Percentiles rank a stretch among this genome's conserved stretches.
Evolutionary conservation across 768 basidiomycete species (phyloP).

Genomic region (Trametes villosa): DNA sequence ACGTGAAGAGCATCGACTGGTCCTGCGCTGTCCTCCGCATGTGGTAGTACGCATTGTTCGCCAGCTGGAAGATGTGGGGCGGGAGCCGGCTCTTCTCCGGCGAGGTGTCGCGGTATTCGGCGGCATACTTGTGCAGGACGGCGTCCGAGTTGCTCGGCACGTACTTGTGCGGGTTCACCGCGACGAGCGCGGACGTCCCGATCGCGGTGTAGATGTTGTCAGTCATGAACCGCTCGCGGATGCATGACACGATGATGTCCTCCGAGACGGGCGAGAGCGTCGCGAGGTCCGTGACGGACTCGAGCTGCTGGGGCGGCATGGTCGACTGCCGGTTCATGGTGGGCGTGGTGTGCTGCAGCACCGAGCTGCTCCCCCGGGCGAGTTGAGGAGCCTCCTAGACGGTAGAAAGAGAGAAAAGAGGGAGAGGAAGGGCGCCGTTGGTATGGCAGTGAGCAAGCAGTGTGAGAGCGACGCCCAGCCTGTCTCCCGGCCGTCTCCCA

Average conservation of each 20-base stretch:
- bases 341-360: constrained; percentile 20
- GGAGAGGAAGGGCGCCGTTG: constrained; percentile 22
- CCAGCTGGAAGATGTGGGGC: constrained; percentile 92
- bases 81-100: constrained; percentile 62
- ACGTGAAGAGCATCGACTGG: constrained; percentile 88
- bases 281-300: constrained; percentile 72
- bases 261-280: constrained; percentile 71
- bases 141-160: constrained; percentile 84
- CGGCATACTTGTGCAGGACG: constrained; percentile 81
- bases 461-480: constrained; percentile 16
- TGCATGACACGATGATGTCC: constrained; percentile 82
- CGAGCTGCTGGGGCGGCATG: constrained; percentile 73
- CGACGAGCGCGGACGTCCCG: constrained; percentile 75
- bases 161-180: constrained; percentile 94
- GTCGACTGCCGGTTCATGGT: constrained; percentile 51
- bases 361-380: constrained; percentile 16
- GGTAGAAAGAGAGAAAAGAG: constrained; percentile 22
- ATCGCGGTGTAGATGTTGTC: constrained; percentile 81
- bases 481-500: not conserved
- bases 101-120: constrained; percentile 79
- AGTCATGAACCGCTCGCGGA: constrained; percentile 85
- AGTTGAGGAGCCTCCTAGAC: constrained; percentile 14
- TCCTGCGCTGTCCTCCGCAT: constrained; percentile 95
- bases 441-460: constrained; percentile 27
- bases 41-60: constrained; percentile 93